A percentile compares a stretch with the other conserved stretches of the same genome.
These are phyloP conservation scores for Leucocoprinus sp. DNA, from an alignment of 768 basidiomycete species.

Conservation along the genomic window DNA sequence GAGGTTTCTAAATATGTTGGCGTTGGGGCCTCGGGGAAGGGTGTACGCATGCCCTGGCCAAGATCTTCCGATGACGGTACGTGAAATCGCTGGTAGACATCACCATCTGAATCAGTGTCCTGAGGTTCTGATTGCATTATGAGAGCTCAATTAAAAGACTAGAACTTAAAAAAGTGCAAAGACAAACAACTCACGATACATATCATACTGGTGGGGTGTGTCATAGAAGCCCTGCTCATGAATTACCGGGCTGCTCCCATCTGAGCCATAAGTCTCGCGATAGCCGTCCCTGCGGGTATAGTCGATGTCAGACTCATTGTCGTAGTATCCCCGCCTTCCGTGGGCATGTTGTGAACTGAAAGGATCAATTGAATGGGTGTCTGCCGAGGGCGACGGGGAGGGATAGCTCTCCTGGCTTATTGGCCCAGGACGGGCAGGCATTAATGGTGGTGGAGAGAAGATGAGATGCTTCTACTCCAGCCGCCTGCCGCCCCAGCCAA, in stretches of 20 bases:
- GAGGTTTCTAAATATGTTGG: slow-evolving; percentile 64
- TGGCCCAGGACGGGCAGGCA: slow-evolving; percentile 50
- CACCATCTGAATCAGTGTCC: slow-evolving; percentile 82
- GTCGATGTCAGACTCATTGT: slow-evolving; percentile 70
- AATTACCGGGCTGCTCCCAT: slow-evolving; percentile 53
- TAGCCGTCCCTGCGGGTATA: slow-evolving; percentile 41
- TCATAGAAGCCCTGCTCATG: slow-evolving; percentile 56
- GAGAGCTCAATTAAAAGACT: slow-evolving; percentile 18
- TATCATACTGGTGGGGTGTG: slow-evolving; percentile 50
- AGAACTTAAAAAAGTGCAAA: slow-evolving; percentile 10
- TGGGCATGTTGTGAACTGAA: slow-evolving; percentile 40
- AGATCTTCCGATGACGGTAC: slow-evolving; percentile 73
- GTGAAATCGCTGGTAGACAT: slow-evolving; percentile 58
- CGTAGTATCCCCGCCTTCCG: slow-evolving; percentile 47
- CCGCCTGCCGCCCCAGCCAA: slow-evolving; percentile 8
- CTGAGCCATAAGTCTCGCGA: slow-evolving; percentile 59
- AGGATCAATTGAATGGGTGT: slow-evolving; percentile 59
- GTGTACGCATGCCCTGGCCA: slow-evolving; percentile 42
- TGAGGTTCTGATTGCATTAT: slow-evolving; percentile 43
- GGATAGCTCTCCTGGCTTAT: slow-evolving; percentile 58
- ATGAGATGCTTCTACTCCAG: slow-evolving; percentile 8
- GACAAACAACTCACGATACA: slow-evolving; percentile 39
- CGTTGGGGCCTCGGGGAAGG: slow-evolving; percentile 62
- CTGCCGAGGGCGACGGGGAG: slow-evolving; percentile 51
- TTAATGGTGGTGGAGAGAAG: slow-evolving; percentile 18